Conservation (phyloP, 2,329 filamentous ascomycete genomes). For the Pezicula neosporulosa region DNA sequence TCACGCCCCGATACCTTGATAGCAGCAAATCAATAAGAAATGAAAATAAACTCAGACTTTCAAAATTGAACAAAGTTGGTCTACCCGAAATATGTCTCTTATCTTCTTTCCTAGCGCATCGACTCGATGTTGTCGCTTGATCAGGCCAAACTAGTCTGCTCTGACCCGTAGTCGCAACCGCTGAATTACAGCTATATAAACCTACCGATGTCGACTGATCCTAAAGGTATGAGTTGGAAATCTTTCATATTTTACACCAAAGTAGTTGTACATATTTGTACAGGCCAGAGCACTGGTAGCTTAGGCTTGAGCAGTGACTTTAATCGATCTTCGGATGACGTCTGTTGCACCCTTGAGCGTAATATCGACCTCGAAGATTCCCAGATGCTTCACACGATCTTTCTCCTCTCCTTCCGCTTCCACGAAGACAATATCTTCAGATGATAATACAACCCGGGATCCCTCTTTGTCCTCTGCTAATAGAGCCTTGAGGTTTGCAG, state of each 20-base stretch:
- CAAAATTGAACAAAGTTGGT: too few relatives aligned
- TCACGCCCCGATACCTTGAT: too few relatives aligned
- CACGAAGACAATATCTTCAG: conserved; percentile 48
- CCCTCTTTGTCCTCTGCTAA: conserved; percentile 49
- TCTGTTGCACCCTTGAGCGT: conserved; percentile 41
- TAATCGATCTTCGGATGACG: conserved; percentile 36
- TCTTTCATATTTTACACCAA: background rate
- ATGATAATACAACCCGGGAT: conserved; percentile 41
- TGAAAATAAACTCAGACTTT: too few relatives aligned
- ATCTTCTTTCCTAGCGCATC: too few relatives aligned
- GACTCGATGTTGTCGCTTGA: too few relatives aligned
- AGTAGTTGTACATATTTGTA: conserved; percentile 14
- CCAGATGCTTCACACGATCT: conserved; percentile 47
- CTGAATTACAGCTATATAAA: too few relatives aligned
- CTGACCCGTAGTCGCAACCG: too few relatives aligned
- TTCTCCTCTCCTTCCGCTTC: conserved; percentile 28
- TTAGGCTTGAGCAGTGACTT: conserved; percentile 35
- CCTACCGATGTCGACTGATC: too few relatives aligned
- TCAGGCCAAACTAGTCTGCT: too few relatives aligned
- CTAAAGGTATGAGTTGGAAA: too few relatives aligned
- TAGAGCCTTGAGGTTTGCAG: conserved; percentile 40
- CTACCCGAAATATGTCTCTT: too few relatives aligned
- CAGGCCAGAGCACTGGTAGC: background rate
- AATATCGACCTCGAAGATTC: conserved; percentile 49
- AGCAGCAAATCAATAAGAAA: too few relatives aligned